Evolutionary conservation across 202 grass and related monocot species (phyloP), one percentile per base, ranked within the genome.

Genomic region (Zizania palustris): DNA sequence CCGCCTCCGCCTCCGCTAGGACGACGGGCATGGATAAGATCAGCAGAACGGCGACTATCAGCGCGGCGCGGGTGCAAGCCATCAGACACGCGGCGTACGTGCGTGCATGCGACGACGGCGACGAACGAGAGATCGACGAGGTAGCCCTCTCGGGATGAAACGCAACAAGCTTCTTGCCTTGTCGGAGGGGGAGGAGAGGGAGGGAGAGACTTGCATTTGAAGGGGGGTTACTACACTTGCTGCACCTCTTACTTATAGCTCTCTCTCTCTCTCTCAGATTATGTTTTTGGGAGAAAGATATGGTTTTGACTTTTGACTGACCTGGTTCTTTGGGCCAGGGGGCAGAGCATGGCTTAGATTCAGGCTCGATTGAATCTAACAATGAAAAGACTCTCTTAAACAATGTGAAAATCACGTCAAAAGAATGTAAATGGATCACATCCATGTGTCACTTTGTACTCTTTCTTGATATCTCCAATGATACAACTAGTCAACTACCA

Each of bases 291-390:
- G 54, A 15, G 38, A 18, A 49, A n/a, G 68, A 9, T 9, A 33
- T 4, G 56, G 34, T 42, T 84, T 71, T 84, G 58, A 58, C 48
- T 42, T n/a, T n/a, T n/a, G n/a, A n/a, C n/a, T n/a, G 48, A 5
- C 74, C 2, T 72, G 75, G 59, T 72, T 84, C 74, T 84, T 59
- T 55, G 82, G 51, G 82, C 69, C 69, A 60, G 15, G 28, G 60
- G 50, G 51, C 63, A 83, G 13, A 60, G 42, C 15, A 18, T 4
- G 4, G 72, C 84, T 76, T 16, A 81, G 78, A 86, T 82, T 75
- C 82, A 71, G 82, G 82, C 82, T 78, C 82, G 74, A 78, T 63
- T 64, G 66, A 53, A 84, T 64, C 3, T 11, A 76, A 11, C 41
- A 22, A 54, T 43, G 37, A 0, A 10, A 65, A 12, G 10, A 22